Conservation (phyloP, 441 rosid species). For the Erysimum pusillum region DNA sequence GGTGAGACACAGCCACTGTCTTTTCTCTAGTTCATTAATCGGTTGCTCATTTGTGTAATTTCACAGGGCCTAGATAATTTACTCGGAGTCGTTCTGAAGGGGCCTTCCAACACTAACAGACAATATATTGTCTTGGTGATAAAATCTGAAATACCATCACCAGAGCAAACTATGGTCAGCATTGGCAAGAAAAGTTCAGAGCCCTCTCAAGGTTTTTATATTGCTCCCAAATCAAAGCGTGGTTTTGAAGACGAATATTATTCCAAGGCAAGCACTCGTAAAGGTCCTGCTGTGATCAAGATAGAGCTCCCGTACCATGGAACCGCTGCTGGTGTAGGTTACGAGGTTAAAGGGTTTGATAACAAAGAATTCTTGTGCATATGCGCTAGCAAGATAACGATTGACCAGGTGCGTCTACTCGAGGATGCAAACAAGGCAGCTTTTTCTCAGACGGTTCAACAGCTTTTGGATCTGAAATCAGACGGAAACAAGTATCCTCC, state of each 20-base stretch:
- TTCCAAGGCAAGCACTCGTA: conserved; percentile 60
- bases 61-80: conserved; percentile 82
- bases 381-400: conserved; percentile 64
- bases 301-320: conserved; percentile 76
- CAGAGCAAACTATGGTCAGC: conserved; percentile 54
- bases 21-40: conserved; percentile 17
- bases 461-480: conserved; percentile 68
- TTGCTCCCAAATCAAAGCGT: conserved; percentile 87
- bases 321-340: conserved; percentile 82
- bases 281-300: conserved; percentile 72
- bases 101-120: conserved; percentile 57
- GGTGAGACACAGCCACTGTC: conserved; percentile 57
- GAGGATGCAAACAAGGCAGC: conserved; percentile 70
- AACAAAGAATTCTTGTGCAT: conserved; percentile 72
- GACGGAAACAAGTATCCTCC: conserved; percentile 81
- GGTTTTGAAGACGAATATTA: conserved; percentile 66
- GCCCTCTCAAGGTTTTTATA: conserved; percentile 62
- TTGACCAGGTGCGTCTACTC: conserved; percentile 78
- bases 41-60: conserved; percentile 36
- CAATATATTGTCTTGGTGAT: conserved; percentile 80
- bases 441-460: conserved; percentile 86
- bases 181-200: conserved; percentile 63
- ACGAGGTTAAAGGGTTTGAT: conserved; percentile 84
- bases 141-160: conserved; percentile 72
- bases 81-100: conserved; percentile 86